A percentile compares a stretch with the other conserved stretches of the same genome.
phyloP scores from a whole-genome alignment of 257 asterid genomes.

The Capsicum pubescens region DNA sequence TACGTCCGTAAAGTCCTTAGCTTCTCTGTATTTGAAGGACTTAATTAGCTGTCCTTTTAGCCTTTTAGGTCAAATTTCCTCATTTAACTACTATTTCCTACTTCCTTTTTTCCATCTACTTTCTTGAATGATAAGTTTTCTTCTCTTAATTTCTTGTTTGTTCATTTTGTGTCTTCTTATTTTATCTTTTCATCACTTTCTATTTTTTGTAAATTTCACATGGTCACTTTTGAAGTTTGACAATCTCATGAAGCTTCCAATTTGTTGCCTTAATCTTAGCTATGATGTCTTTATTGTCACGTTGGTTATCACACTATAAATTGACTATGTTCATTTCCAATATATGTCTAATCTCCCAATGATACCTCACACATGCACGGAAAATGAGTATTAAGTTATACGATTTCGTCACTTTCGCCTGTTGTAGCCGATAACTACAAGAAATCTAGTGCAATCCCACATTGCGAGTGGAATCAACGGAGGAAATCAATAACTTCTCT shows the following conservation, averaged over 20 bases:
- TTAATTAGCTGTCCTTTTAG: neutral
- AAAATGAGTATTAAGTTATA: neutral
- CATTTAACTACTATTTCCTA: neutral
- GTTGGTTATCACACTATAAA: neutral
- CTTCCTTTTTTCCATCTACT: neutral
- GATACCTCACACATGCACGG: neutral
- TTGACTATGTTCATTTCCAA: neutral
- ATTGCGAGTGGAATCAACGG: no score
- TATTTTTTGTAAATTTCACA: slow-evolving; percentile 1
- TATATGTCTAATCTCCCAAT: neutral
- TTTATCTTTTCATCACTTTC: neutral
- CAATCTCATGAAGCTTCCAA: neutral
- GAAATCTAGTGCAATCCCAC: neutral
- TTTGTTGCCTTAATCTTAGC: neutral
- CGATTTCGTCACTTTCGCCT: neutral
- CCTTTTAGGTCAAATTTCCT: neutral
- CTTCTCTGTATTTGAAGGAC: neutral
- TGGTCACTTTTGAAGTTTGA: neutral
- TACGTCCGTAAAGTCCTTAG: slow-evolving; percentile 8
- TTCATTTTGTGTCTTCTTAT: neutral
- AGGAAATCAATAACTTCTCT: no score
- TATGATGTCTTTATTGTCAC: neutral
- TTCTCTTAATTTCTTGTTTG: neutral
- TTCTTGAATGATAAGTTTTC: neutral
- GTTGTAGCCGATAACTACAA: neutral